Conservation (phyloP, 2,329 filamentous ascomycete species). For the Dothiorella sarmentorum region DNA sequence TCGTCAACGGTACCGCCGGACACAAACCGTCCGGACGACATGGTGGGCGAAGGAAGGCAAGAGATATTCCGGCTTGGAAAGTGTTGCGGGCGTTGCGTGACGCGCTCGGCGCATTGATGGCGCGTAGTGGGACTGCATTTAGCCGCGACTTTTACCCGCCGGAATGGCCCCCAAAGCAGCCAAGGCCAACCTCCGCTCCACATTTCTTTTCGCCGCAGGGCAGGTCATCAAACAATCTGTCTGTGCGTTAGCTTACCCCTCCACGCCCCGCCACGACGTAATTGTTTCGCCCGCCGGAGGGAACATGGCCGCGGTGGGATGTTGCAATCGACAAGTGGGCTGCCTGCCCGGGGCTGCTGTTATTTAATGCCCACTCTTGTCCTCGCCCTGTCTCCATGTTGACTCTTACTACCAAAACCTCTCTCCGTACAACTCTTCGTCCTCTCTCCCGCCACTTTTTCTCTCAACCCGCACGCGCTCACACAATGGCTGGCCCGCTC, state of each 20-base stretch:
- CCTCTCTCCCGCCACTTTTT: not conserved
- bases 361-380: conserved; percentile 11
- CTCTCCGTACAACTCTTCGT: conserved; percentile 23
- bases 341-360: not conserved
- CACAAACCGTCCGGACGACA: conserved; percentile 22
- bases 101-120: too few relatives aligned
- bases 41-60: not conserved
- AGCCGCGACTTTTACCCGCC: too few relatives aligned
- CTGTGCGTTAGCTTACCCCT: too few relatives aligned
- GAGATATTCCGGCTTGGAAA: too few relatives aligned
- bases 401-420: conserved; percentile 26
- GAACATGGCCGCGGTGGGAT: conserved; percentile 1
- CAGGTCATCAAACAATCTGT: too few relatives aligned
- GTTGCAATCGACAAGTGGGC: not conserved
- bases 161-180: too few relatives aligned
- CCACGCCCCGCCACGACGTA: too few relatives aligned
- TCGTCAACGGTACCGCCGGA: conserved; percentile 23
- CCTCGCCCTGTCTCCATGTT: not conserved
- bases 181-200: too few relatives aligned
- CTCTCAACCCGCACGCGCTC: not conserved
- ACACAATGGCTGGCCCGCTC: conserved; percentile 25
- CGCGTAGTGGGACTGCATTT: not conserved
- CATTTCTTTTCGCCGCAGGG: too few relatives aligned
- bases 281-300: too few relatives aligned
- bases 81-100: too few relatives aligned